Evolutionary conservation across 192 early-diverging fungal genomes (phyloP).

Genomic region (Backusella macrospora): DNA sequence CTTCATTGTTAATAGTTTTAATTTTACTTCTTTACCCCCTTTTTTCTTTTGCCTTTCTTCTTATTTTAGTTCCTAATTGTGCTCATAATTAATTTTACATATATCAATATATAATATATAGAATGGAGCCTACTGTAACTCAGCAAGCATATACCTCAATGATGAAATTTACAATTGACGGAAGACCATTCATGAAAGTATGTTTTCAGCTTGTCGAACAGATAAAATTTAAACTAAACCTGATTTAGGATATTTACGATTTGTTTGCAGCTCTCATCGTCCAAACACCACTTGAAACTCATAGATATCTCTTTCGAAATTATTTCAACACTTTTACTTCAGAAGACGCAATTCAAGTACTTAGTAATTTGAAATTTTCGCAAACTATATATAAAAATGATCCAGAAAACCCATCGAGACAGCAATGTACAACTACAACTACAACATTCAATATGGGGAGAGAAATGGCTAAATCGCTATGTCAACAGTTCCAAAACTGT

Average conservation of each 20-base stretch:
- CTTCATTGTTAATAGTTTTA: too few relatives aligned
- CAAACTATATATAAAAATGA: conserved; percentile 51
- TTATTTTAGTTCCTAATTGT: background rate
- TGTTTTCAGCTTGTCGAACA: background rate
- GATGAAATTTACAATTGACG: conserved; percentile 61
- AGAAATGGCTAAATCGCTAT: conserved; percentile 59
- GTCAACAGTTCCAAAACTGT: conserved; percentile 60
- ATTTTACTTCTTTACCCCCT: background rate
- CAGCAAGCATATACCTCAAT: conserved; percentile 48
- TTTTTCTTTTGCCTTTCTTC: background rate
- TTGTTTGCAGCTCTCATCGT: conserved; percentile 58
- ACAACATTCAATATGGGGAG: conserved; percentile 59
- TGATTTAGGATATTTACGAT: conserved; percentile 56
- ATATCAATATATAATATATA: background rate
- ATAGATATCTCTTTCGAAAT: conserved; percentile 50
- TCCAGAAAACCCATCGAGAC: conserved; percentile 49
- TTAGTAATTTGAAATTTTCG: conserved; percentile 50
- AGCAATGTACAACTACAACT: conserved; percentile 54
- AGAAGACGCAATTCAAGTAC: conserved; percentile 54
- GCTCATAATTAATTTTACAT: too few relatives aligned
- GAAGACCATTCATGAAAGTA: conserved; percentile 63
- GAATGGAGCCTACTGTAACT: conserved; percentile 25
- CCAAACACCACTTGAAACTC: conserved; percentile 50
- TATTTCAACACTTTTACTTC: conserved; percentile 57
- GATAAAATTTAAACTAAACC: too few relatives aligned